Conservation (phyloP, 371 early-diverging fungal species). For the Circinella minor region DNA sequence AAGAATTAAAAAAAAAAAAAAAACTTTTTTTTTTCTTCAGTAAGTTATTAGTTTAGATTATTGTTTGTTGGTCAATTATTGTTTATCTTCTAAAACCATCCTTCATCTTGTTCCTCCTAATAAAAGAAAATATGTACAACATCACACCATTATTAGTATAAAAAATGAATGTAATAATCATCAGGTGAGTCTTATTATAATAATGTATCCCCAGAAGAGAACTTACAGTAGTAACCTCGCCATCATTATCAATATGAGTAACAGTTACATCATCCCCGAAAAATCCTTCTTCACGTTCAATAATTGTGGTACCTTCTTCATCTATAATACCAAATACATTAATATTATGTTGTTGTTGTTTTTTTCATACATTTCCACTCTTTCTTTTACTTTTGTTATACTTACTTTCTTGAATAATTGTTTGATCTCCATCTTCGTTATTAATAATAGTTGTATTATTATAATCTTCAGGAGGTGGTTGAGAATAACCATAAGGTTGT, state of each 20-base stretch:
- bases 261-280: conserved; percentile 24
- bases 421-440: conserved; percentile 45
- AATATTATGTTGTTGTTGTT: not conserved
- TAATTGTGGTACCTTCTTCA: conserved; percentile 15
- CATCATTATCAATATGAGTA: conserved; percentile 36
- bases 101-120: conserved; percentile 28
- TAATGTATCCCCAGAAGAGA: no score
- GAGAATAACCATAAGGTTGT: conserved; percentile 13
- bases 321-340: conserved; percentile 3
- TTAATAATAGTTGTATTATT: conserved; percentile 37
- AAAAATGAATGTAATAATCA: no score
- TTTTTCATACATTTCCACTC: no score
- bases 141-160: not conserved
- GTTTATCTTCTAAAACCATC: conserved; percentile 25
- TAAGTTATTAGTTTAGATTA: no score
- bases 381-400: not conserved
- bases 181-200: not conserved
- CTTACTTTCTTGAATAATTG: conserved; percentile 35
- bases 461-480: conserved; percentile 19
- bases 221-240: conserved; percentile 35
- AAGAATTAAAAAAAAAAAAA: no score
- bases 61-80: not conserved
- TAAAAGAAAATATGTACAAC: not conserved
- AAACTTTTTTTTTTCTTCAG: no score
- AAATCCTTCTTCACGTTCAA: conserved; percentile 17